phyloP scores from a whole-genome alignment of 768 basidiomycete species.

The Vararia minispora region DNA sequence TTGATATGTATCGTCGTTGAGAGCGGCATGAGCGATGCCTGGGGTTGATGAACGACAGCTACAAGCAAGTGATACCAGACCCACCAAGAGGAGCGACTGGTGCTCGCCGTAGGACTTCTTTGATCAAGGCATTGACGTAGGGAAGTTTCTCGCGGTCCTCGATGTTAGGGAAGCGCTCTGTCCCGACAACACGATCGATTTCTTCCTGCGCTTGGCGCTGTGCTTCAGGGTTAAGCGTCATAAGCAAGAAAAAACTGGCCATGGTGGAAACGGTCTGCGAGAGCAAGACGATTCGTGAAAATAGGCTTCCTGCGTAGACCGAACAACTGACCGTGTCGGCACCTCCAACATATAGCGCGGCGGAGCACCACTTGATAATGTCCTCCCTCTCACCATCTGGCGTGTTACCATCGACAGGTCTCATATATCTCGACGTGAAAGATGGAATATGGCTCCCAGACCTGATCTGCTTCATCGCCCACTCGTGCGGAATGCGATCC shows the following conservation, averaged over 20 bases:
- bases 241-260: background rate
- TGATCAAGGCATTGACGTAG: conserved; percentile 9
- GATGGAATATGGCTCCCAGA: background rate
- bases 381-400: conserved; percentile 2
- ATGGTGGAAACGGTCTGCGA: too few species aligned
- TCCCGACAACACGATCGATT: background rate
- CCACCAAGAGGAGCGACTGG: conserved; percentile 11
- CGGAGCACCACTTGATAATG: conserved; percentile 9
- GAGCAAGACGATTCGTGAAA: too few species aligned
- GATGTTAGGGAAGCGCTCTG: conserved; percentile 2
- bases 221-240: background rate
- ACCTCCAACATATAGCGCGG: conserved; percentile 6
- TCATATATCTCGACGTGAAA: background rate
- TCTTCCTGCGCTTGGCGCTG: conserved; percentile 2
- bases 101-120: conserved; percentile 12
- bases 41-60: background rate
- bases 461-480: background rate
- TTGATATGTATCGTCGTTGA: conserved; percentile 6
- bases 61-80: background rate
- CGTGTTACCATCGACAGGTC: background rate
- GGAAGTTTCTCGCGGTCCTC: conserved; percentile 12
- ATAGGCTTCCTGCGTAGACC: too few species aligned
- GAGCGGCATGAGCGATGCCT: conserved; percentile 2
- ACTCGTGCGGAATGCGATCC: background rate
- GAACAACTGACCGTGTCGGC: background rate